Percentiles rank a stretch among this genome's conserved stretches.
These are phyloP conservation scores for Diplodia corticola DNA, from an alignment of 2,329 filamentous ascomycete genomes.

Conservation along the genomic window DNA sequence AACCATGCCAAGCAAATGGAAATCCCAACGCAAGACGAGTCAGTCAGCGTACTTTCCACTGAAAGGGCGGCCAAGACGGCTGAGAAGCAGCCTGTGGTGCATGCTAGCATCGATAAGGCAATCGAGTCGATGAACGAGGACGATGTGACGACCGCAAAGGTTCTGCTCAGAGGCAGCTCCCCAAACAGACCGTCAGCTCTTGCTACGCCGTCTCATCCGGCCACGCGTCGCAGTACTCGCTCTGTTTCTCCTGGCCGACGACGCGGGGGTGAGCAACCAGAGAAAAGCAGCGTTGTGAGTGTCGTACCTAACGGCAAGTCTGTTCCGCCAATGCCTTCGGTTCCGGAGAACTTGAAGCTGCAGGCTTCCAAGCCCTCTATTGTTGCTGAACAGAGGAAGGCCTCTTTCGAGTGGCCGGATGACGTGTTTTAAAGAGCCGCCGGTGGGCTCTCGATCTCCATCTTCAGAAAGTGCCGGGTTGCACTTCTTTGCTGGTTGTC, in stretches of 20 bases:
- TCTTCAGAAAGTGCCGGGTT: not conserved
- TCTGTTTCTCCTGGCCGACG: conserved; percentile 26
- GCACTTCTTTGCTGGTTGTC: not conserved
- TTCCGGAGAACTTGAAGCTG: conserved; percentile 31
- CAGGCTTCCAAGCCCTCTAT: not conserved
- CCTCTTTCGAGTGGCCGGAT: conserved; percentile 23
- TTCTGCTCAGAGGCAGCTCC: not conserved
- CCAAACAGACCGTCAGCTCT: conserved; percentile 30
- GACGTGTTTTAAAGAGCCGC: conserved; percentile 20
- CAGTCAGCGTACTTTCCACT: not conserved
- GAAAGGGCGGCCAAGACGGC: not conserved
- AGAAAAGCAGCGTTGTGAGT: conserved; percentile 28
- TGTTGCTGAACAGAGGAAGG: not conserved
- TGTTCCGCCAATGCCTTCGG: conserved; percentile 34
- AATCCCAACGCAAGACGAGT: not conserved
- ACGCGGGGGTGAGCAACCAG: not conserved
- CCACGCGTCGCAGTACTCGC: conserved; percentile 26
- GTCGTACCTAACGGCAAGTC: conserved; percentile 34
- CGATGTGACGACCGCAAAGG: conserved; percentile 8
- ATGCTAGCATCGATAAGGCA: conserved; percentile 1
- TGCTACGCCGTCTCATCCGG: conserved; percentile 33
- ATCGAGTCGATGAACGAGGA: conserved; percentile 11
- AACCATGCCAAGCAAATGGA: not conserved
- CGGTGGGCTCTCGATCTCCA: not conserved
- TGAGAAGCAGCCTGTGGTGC: not conserved